phyloP scores from a whole-genome alignment of 129 eudicot genomes.

The Arctium lappa region DNA sequence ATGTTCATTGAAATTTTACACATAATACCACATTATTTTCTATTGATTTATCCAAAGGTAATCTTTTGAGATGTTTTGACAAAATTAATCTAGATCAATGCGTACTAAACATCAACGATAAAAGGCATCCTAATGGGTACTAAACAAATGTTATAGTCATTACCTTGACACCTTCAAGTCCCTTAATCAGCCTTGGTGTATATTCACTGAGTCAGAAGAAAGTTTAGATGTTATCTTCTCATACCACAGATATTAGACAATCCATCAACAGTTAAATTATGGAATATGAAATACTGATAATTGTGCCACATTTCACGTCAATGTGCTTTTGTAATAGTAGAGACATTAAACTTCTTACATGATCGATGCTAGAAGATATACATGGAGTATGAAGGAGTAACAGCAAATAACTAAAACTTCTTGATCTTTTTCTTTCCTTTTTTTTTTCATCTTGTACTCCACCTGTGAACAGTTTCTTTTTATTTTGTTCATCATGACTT shows the following conservation, averaged over 20 bases:
- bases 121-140: background rate
- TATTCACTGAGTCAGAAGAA: constrained; percentile 63
- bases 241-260: background rate
- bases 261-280: background rate
- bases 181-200: constrained; percentile 86
- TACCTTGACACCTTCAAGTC: constrained; percentile 89
- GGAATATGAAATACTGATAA: background rate
- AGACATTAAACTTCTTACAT: background rate
- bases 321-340: background rate
- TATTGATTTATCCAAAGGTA: background rate
- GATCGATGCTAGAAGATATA: background rate
- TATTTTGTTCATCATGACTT: background rate
- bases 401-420: background rate
- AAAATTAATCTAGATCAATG: background rate
- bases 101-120: background rate
- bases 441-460: background rate
- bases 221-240: background rate
- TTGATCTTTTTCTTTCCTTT: background rate
- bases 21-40: background rate
- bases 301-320: background rate
- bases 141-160: background rate
- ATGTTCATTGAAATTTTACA: background rate
- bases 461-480: background rate
- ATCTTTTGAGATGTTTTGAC: background rate
- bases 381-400: background rate